Evolutionary conservation across 148 eudicot genomes (phyloP), one percentile per base, ranked within the genome.

Genomic region (Fagopyrum esculentum): DNA sequence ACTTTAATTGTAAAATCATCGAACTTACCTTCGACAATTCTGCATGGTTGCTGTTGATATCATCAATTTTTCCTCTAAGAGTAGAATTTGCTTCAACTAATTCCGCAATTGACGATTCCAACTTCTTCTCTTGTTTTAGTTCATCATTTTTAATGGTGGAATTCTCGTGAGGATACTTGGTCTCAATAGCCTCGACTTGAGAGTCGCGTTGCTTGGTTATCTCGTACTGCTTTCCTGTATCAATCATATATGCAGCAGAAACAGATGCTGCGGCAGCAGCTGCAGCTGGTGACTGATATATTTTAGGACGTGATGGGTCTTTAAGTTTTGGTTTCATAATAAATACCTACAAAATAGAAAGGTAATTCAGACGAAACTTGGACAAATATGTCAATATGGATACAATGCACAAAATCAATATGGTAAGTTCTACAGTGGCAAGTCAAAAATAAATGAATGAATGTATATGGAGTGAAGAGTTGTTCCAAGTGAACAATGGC

Each of bases 231-330:
- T 77, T 82, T 59, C 84, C 92, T 75, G 92, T 77, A 71, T 87
- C 86, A 75, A 80, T 77, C 45, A 87, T 84, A 76, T 90, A 96
- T 44, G 99, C 98, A 79, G 98, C 97, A 76, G 97, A 85, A 59
- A 96, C 99, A 76, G 99, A 92, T 72, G 99, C 99, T 30, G 98
- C 98, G 6, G 98, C 97, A 2, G 99, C 98, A 5, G 98, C 98
- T 30, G 99, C 97, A 49, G 99, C 99, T 51, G 97, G 88, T 63
- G 99, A 96, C 78, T 83, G 90, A 69, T 87, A 86, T 71, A 96
- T 89, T 84, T 89, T 96, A 73, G 94, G 98, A 71, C 60, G 88
- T 55, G 78, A 77, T 57, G 86, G 80, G 66, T 90, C 83, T 77
- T 81, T 92, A 59, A 89, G 81, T 85, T 88, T 96, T 74, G 90